Base-by-base conservation (phyloP, 2,329 filamentous ascomycete species). In the Aureobasidium sp. region DNA sequence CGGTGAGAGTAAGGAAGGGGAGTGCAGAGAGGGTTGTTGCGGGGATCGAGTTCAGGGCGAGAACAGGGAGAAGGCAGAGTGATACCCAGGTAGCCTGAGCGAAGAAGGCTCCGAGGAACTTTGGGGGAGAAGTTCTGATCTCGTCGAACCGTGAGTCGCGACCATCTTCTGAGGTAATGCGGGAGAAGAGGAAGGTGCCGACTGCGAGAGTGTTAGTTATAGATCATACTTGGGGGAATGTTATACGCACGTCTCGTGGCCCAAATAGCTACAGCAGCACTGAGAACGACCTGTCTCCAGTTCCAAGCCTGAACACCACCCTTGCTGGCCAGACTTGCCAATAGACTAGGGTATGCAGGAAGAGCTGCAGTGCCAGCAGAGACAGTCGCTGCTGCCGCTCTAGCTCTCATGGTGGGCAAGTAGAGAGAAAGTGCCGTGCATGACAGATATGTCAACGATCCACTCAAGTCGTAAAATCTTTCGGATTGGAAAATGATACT, bases 71-170 rank as follows among this genome's bases (percentile, higher is more conserved):
- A 5, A 87, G 76, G 71, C 84, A 86, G n/a, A 88, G 76, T 2
- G 83, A 83, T 2, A 89, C 84, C 87, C 86, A 89, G 0, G 81
- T 79, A 7, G 86, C 86, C 72, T 89, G 87, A 3, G 81, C 82
- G 67, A 82, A 75, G 73, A 83, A 84, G 5, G 81, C 81, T 48
- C 72, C 79, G 48, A 78, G 69, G 75, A 85, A 84, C 67, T 81
- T 82, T 1, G 78, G 71, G 0, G 81, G 78, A 0, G 77, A 79
- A 32, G 69, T 74, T 63, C 82, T 81, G 70, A 84, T 83, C 15
- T 71, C 70, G 68, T 84, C 80, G 72, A 85, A 84, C 64, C 82
- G 78, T 29, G 78, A 81, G 75, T 89, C 87, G 53, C 80, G 74
- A 55, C 86, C 86, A 44, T 75, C 68, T 17, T 85, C 77, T 44